These are phyloP conservation scores for Exsudoporus floridanus DNA, from an alignment of 1,284 basidiomycete genomes.

Conservation along the genomic window DNA sequence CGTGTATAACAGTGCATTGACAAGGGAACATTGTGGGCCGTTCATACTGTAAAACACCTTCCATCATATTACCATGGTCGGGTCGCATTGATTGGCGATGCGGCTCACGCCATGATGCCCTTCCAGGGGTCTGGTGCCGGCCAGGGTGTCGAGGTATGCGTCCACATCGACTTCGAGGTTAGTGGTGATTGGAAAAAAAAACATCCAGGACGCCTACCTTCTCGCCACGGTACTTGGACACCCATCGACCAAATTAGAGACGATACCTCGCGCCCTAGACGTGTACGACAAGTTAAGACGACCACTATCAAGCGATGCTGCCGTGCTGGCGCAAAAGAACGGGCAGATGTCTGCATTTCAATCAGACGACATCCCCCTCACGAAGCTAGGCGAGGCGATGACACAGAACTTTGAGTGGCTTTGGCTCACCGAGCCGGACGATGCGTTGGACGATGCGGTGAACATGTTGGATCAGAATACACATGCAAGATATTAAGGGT, in stretches of 20 bases:
- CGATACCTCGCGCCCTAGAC: constrained; percentile 37
- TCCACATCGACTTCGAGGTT: too few relatives aligned
- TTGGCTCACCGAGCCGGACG: constrained; percentile 31
- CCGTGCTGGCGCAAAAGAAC: constrained; percentile 9
- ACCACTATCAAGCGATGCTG: constrained; percentile 39
- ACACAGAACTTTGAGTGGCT: constrained; percentile 32
- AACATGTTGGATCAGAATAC: constrained; percentile 12
- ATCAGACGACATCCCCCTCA: constrained; percentile 11
- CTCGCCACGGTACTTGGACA: constrained; percentile 47
- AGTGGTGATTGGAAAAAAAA: constrained; percentile 26
- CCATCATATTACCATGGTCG: constrained; percentile 39
- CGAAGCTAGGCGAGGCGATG: constrained; percentile 15
- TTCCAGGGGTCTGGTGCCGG: constrained; percentile 57
- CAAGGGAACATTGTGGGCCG: constrained; percentile 47
- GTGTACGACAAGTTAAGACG: constrained; percentile 46
- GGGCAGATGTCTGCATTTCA: constrained; percentile 24
- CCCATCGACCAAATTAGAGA: constrained; percentile 35
- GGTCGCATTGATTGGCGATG: constrained; percentile 53
- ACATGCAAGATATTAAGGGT: background rate
- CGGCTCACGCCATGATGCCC: constrained; percentile 58
- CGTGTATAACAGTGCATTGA: constrained; percentile 35
- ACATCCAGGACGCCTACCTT: constrained; percentile 38
- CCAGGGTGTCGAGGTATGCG: constrained; percentile 52
- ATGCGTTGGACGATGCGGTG: constrained; percentile 21
- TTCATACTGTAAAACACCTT: constrained; percentile 45